Base-by-base conservation (phyloP, 2,329 filamentous ascomycete species). In the Grosmannia clavigera region DNA sequence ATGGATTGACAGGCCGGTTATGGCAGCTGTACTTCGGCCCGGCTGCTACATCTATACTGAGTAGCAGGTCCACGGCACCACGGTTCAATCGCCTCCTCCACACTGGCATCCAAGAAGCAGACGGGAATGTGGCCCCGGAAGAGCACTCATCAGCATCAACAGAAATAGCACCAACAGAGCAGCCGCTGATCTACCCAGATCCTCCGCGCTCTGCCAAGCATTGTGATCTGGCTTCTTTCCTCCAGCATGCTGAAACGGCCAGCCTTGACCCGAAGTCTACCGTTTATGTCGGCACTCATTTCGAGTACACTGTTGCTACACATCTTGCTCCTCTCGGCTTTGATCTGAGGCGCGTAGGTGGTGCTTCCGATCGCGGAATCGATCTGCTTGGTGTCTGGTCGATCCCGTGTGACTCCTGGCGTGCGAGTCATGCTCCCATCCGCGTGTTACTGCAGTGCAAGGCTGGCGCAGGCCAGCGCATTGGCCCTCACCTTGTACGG, bases 321-420 rank as follows among this genome's bases (percentile, higher is more conserved):
- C 73, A 80, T 1, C 78, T 92, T 0, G 67, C 77, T 3, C 72
- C 73, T 1, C 79, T 87, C 58, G 84, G 85, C 59, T 88, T 92
- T 73, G 71, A 74, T 27, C 76, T 92, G 40, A 75, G 75, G 55
- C 81, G 88, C 38, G 78, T 86, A 2, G 89, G 88, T 33, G 81
- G 85, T 43, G 73, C 75, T 3, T 82, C 80, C 1, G 88, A 92
- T 71, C 78, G 76, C 61, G 88, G 89, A 46, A 87, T 90, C 66
- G 89, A 92, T 68, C 77, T 92, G 1, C 73, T 90, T 0, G 88
- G 89, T 0, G 79, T 78, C 3, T 92, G 88, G 88, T 71, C 7
- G 0, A 72, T 70, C 1, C 65, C 69, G 3, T 60, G 69, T 10
- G 65, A 67, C 5, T 22, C 11, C 5, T 27, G 22, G 9, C 29